These are phyloP conservation scores for Plasmodium chabaudi DNA, from an alignment of 169 alveolate species.

Conservation along the genomic window DNA sequence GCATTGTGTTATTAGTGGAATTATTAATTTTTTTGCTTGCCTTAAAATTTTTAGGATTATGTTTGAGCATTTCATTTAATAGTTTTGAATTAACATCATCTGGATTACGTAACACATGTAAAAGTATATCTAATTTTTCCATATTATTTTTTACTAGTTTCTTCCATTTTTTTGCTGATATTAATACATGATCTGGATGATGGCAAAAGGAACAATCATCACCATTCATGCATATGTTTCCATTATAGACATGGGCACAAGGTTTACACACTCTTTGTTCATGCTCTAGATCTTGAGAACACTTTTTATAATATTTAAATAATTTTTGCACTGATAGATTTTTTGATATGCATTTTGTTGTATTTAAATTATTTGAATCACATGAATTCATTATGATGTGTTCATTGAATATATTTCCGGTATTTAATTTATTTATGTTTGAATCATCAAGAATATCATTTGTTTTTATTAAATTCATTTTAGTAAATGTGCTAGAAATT, in stretches of 20 bases:
- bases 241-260: constrained; percentile 76
- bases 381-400: constrained; percentile 56
- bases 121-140: constrained; percentile 69
- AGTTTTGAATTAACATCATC: constrained; percentile 65
- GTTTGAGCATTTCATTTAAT: constrained; percentile 68
- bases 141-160: constrained; percentile 72
- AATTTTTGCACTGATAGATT: constrained; percentile 60
- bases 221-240: constrained; percentile 72
- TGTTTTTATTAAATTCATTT: constrained; percentile 74
- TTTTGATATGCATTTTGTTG: constrained; percentile 50
- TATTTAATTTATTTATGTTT: constrained; percentile 33
- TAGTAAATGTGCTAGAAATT: constrained; percentile 56
- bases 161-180: constrained; percentile 76
- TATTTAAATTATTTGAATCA: constrained; percentile 37
- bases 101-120: constrained; percentile 67
- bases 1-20: constrained; percentile 9
- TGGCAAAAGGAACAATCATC: constrained; percentile 74
- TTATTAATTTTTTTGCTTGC: constrained; percentile 37
- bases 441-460: constrained; percentile 47
- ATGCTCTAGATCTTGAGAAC: constrained; percentile 73
- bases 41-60: constrained; percentile 48
- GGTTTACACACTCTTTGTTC: constrained; percentile 76
- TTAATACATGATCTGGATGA: constrained; percentile 73
- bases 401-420: constrained; percentile 66
- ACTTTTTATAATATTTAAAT: constrained; percentile 61